Conservation (phyloP, 176 grass and related monocot species). For the Echinochloa phyllopogon region DNA sequence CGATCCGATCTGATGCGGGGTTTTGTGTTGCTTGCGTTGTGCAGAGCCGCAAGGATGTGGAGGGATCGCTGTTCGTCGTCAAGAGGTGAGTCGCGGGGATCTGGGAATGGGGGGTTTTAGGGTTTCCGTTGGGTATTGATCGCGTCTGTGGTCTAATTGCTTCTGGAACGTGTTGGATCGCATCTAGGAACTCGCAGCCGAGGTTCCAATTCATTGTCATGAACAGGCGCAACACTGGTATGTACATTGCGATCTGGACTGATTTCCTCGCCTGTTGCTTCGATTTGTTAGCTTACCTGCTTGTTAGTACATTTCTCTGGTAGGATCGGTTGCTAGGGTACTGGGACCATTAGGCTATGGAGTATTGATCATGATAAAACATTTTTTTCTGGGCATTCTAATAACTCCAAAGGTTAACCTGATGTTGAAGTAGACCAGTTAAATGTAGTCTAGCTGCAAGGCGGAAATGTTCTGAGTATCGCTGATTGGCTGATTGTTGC, state of each 20-base stretch:
- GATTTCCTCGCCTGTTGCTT: neutral
- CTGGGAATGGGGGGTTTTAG: neutral
- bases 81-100: slow-evolving; percentile 65
- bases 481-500: neutral
- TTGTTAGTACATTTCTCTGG: neutral
- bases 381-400: neutral
- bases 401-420: neutral
- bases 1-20: slow-evolving; percentile 31
- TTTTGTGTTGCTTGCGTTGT: slow-evolving; percentile 5
- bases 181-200: slow-evolving; percentile 67
- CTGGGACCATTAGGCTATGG: neutral
- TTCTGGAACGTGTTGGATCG: slow-evolving; percentile 30
- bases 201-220: slow-evolving; percentile 93
- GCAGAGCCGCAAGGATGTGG: slow-evolving; percentile 94
- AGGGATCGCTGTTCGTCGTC: slow-evolving; percentile 92
- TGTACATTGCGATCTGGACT: slow-evolving; percentile 22
- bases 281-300: neutral
- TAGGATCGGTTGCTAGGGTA: neutral
- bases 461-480: neutral
- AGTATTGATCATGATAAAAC: neutral
- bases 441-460: neutral
- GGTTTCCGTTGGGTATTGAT: slow-evolving; percentile 24
- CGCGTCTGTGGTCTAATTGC: slow-evolving; percentile 24
- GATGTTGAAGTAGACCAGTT: neutral
- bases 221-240: slow-evolving; percentile 82